Percentiles rank a stretch among this genome's conserved stretches.
phyloP scores from a whole-genome alignment of 2,329 filamentous ascomycete species.

The Tolypocladium ovalisporum region DNA sequence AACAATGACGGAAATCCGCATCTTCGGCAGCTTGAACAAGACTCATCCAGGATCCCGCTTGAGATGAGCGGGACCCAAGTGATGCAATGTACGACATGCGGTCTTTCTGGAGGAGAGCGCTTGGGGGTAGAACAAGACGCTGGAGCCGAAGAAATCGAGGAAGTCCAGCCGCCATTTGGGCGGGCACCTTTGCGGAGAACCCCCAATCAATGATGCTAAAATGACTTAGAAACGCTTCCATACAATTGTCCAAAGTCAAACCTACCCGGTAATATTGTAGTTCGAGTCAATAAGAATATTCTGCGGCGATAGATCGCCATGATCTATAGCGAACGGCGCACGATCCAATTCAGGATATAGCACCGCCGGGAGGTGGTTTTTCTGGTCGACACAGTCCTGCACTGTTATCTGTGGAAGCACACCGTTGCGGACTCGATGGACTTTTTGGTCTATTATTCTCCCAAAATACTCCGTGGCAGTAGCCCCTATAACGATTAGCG shows the following conservation, averaged over 20 bases:
- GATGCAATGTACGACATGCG: background rate
- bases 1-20: background rate
- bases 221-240: background rate
- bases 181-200: background rate
- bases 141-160: background rate
- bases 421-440: background rate
- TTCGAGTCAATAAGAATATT: background rate
- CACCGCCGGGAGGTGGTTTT: background rate
- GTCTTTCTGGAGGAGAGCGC: background rate
- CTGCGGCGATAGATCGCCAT: background rate
- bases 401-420: background rate
- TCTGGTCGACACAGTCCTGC: background rate
- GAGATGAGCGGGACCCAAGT: background rate
- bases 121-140: background rate
- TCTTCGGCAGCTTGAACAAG: background rate
- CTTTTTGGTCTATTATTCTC: background rate
- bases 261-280: background rate
- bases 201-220: background rate
- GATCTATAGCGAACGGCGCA: background rate
- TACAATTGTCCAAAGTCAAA: background rate
- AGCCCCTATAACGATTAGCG: background rate
- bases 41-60: background rate
- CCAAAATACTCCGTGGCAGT: background rate
- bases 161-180: background rate
- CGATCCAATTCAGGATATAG: background rate